Evolutionary conservation across 176 grass and related monocot species (phyloP).

Genomic region (Aegilops longissima): DNA sequence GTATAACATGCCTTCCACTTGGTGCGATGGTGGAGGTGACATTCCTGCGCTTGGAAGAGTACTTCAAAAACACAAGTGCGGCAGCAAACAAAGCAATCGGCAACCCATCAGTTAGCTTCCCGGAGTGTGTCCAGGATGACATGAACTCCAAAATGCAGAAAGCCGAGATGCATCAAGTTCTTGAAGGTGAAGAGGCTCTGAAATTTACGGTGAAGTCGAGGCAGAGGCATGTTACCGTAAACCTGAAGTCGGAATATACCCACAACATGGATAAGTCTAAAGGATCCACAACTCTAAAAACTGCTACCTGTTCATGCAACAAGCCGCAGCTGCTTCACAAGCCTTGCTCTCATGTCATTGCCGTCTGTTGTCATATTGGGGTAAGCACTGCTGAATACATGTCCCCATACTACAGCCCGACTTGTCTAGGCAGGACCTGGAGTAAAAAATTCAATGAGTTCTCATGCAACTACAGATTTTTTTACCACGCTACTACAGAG

Average conservation of each 20-base stretch:
- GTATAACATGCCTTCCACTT: neutral
- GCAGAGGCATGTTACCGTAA: neutral
- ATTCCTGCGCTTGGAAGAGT: neutral
- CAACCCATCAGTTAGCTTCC: neutral
- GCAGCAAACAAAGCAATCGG: conserved; percentile 1
- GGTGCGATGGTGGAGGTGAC: neutral
- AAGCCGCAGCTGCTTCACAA: neutral
- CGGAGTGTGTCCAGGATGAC: neutral
- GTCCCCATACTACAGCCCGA: neutral
- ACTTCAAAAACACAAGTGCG: neutral
- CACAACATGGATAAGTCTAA: neutral
- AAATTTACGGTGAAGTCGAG: neutral
- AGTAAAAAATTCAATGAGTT: neutral
- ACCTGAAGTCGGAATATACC: neutral
- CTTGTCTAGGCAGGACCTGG: neutral
- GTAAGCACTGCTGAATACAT: neutral
- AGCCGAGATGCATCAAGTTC: neutral
- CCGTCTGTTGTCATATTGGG: neutral
- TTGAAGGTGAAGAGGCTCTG: neutral
- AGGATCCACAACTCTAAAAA: neutral
- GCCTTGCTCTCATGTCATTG: neutral
- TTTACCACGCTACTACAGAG: neutral
- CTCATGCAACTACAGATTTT: neutral
- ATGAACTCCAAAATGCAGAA: conserved; percentile 20
- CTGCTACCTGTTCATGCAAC: neutral